Percentiles rank a stretch among this genome's conserved stretches.
Evolutionary conservation across 768 basidiomycete genomes (phyloP).

Genomic region (Amanita pallidorosea): DNA sequence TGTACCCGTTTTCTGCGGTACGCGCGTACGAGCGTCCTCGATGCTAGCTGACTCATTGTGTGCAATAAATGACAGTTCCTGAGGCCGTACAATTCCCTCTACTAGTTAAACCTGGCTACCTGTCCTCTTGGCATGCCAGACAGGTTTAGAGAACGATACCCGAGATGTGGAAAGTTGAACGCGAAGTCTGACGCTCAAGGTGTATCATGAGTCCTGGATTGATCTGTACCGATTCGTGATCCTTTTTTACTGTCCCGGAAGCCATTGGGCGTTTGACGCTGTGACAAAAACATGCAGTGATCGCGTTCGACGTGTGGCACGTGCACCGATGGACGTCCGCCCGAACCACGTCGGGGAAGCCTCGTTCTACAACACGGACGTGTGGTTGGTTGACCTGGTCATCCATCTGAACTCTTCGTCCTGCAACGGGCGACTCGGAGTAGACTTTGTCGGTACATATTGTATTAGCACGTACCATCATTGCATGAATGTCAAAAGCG

Average conservation of each 20-base stretch:
- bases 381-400: too few relatives aligned
- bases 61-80: constrained; percentile 47
- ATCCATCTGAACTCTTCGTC: constrained; percentile 33
- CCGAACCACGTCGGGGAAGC: constrained; percentile 86
- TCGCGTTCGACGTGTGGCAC: constrained; percentile 89
- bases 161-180: constrained; percentile 49
- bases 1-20: constrained; percentile 75
- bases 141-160: constrained; percentile 44
- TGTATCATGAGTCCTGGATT: constrained; percentile 73
- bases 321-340: constrained; percentile 82
- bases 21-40: neutral
- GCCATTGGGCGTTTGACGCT: too few relatives aligned
- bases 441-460: too few relatives aligned
- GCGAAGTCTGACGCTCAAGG: constrained; percentile 54
- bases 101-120: constrained; percentile 34
- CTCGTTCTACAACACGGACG: constrained; percentile 70
- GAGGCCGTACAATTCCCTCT: constrained; percentile 69
- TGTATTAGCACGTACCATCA: too few relatives aligned
- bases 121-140: constrained; percentile 32
- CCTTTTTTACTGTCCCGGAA: neutral
- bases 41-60: constrained; percentile 3
- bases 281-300: constrained; percentile 34
- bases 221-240: constrained; percentile 68
- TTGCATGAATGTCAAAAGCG: too few relatives aligned
- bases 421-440: too few relatives aligned